Conservation (phyloP, 306 rosid genomes). For the Mimosa bimucronata region DNA sequence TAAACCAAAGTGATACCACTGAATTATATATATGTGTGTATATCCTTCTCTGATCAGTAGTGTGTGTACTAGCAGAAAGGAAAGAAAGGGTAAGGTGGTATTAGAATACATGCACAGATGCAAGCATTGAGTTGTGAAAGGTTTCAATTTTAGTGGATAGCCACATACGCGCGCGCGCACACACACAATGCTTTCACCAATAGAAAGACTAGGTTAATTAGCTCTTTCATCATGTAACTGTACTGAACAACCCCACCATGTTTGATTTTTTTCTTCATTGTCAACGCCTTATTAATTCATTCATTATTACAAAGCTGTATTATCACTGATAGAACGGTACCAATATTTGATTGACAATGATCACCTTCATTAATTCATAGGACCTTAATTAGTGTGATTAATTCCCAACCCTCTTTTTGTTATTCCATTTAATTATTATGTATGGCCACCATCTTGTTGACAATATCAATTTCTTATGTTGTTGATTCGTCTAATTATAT, state of each 20-base stretch:
- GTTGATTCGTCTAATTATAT: neutral
- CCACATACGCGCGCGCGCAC: too few relatives aligned
- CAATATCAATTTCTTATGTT: neutral
- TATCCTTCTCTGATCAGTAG: neutral
- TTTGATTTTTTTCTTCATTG: constrained; percentile 3
- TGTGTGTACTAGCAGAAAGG: too few relatives aligned
- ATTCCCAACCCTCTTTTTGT: neutral
- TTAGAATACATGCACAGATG: too few relatives aligned
- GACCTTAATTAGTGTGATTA: neutral
- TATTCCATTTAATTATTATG: neutral
- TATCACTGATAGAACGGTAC: neutral
- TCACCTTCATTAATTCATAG: neutral
- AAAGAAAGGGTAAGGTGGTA: too few relatives aligned
- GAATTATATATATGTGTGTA: too few relatives aligned
- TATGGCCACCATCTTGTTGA: neutral
- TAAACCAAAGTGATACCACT: neutral
- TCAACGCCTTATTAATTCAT: neutral
- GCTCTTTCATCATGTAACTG: neutral
- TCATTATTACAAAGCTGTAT: constrained; percentile 13
- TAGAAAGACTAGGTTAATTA: neutral
- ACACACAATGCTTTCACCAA: neutral
- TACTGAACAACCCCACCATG: constrained; percentile 34
- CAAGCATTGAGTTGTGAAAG: neutral
- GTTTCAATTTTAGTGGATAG: constrained; percentile 20
- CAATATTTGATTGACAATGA: constrained; percentile 1